Evolutionary conservation across 768 basidiomycete species (phyloP), one percentile per base, ranked within the genome.

Genomic region (Fomitopsis serialis): DNA sequence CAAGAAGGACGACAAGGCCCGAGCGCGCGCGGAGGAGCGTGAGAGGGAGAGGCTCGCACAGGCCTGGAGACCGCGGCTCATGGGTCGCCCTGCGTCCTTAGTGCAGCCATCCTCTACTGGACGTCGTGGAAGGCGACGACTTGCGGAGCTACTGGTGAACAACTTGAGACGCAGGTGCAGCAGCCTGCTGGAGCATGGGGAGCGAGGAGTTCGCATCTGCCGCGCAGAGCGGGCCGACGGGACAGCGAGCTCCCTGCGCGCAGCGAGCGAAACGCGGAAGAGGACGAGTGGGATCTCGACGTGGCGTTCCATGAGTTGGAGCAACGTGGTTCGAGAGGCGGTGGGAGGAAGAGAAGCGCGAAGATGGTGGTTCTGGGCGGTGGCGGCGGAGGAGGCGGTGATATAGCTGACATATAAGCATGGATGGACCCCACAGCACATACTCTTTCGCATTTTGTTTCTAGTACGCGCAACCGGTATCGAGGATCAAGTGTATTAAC

Each of bases 1-100:
- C 48, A 77, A 80, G 66, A 91, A 86, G 65, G 96, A 98, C 63
- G 93, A 98, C 66, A 79, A 84, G 44, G 95, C 95, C 2, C 84
- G 85, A 48, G 73, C 73, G 1, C 75, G 81, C 15, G 89, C 88
- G 23, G 95, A 98, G 70, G 86, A 87, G 63, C 76, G 74, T 50
- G 91, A 92, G 68, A 79, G 72, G 69, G 73, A 74, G 58, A 70
- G 64, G 59, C 48, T 63, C 35, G 59, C 58, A 45, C 56, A 61
- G 29, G 55, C 55, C 10, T 59, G 61, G 59, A 49, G 52, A 55
- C 61, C 55, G 45, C 61, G 43, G 55, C 52, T 17, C 34, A 48
- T 54, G 53, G 40, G 12, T 45, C 10, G 25, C 52, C 55, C 43
- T 19, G 58, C 17, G 54, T 54, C 37, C 4, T 22, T 48, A 40